phyloP scores from a whole-genome alignment of 2,329 filamentous ascomycete genomes.

The Anisogramma anomala region DNA sequence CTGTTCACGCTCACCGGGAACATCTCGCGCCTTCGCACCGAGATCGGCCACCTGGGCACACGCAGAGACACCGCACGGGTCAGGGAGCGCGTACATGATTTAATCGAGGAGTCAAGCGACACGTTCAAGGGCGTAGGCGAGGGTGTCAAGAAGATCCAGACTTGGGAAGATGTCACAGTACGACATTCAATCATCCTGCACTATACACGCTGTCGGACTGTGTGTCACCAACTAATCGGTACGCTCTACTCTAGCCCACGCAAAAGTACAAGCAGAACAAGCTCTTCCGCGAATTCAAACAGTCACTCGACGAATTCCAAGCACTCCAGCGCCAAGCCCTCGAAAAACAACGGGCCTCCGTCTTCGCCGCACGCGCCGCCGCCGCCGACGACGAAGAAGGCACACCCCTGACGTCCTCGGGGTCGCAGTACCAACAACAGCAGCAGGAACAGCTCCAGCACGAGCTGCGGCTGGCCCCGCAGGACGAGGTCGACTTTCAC shows the following conservation, averaged over 20 bases:
- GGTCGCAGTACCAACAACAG: conserved; percentile 34
- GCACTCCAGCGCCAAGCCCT: conserved; percentile 77
- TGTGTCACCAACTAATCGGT: neutral
- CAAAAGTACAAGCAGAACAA: conserved; percentile 97
- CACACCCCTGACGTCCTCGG: conserved; percentile 17
- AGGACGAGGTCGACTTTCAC: conserved; percentile 96
- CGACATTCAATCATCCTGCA: conserved; percentile 24
- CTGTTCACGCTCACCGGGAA: conserved; percentile 83
- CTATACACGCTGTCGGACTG: conserved; percentile 44
- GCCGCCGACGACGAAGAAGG: conserved; percentile 55
- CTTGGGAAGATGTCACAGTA: conserved; percentile 75
- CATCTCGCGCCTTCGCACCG: conserved; percentile 71
- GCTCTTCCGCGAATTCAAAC: conserved; percentile 83
- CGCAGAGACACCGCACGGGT: conserved; percentile 84
- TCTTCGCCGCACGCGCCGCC: conserved; percentile 62
- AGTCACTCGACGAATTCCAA: conserved; percentile 83
- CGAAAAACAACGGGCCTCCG: conserved; percentile 83
- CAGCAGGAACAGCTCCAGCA: conserved; percentile 59
- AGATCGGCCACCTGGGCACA: conserved; percentile 77
- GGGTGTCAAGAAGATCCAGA: conserved; percentile 82
- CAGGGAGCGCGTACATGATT: conserved; percentile 77
- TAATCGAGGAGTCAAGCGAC: conserved; percentile 74
- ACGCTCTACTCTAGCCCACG: conserved; percentile 65
- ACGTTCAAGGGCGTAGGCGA: conserved; percentile 89
- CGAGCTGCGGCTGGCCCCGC: conserved; percentile 69